These are phyloP conservation scores for Chloranthus sessilifolius DNA, from an alignment of 164 flowering plant genomes.

Conservation along the genomic window DNA sequence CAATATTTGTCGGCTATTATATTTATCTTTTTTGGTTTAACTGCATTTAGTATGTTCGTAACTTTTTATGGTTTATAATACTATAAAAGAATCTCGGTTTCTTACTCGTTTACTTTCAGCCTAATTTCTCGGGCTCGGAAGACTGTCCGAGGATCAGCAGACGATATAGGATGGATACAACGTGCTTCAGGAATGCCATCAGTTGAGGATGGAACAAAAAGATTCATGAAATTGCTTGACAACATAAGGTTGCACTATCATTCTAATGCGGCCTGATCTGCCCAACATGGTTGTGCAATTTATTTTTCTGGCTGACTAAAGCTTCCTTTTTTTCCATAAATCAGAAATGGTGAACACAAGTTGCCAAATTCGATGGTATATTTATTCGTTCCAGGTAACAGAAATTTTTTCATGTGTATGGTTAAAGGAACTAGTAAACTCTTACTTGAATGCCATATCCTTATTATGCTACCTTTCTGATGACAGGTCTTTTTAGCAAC, in stretches of 20 bases:
- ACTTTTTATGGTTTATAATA: neutral
- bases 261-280: slow-evolving; percentile 2
- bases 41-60: neutral
- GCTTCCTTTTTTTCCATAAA: neutral
- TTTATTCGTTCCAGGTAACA: slow-evolving; percentile 86
- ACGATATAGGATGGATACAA: slow-evolving; percentile 94
- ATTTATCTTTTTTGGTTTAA: slow-evolving; percentile 1
- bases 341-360: slow-evolving; percentile 88
- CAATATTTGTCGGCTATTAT: neutral
- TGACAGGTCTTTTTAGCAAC: slow-evolving; percentile 91
- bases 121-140: slow-evolving; percentile 71
- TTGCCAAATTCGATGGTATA: slow-evolving; percentile 82
- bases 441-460: neutral
- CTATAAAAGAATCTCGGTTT: neutral
- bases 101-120: slow-evolving; percentile 30
- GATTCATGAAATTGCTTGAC: slow-evolving; percentile 70
- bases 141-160: slow-evolving; percentile 95
- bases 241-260: slow-evolving; percentile 42
- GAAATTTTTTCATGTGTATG: neutral
- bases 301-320: slow-evolving; percentile 2
- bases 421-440: neutral
- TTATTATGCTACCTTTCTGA: slow-evolving; percentile 4
- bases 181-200: slow-evolving; percentile 67
- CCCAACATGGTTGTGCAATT: slow-evolving; percentile 7
- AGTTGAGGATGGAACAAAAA: slow-evolving; percentile 81